phyloP scores from a whole-genome alignment of 2,329 filamentous ascomycete species.

The Ascochyta lentis region DNA sequence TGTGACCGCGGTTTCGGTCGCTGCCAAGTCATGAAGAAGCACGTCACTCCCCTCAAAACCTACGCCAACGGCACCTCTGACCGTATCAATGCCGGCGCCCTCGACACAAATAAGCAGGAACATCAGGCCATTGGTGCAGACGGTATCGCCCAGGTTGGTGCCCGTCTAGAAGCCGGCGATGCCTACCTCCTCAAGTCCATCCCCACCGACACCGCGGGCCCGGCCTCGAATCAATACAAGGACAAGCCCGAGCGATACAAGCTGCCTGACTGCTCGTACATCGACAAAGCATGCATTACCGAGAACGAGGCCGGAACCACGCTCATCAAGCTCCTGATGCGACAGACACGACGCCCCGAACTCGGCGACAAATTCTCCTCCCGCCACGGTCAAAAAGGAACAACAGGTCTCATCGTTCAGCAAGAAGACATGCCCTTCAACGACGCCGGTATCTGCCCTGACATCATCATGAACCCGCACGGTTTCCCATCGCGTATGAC shows the following conservation, averaged over 20 bases:
- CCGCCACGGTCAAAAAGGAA: conserved; percentile 96
- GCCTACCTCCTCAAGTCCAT: conserved; percentile 90
- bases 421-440: conserved; percentile 98
- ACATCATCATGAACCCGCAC: conserved; percentile 99
- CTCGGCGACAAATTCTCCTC: conserved; percentile 99
- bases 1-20: conserved; percentile 94
- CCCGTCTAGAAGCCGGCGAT: conserved; percentile 77
- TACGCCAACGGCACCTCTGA: conserved; percentile 81
- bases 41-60: conserved; percentile 82
- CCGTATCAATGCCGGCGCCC: conserved; percentile 54
- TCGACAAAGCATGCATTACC: conserved; percentile 96
- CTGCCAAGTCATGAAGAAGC: conserved; percentile 98
- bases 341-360: conserved; percentile 94
- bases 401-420: conserved; percentile 94
- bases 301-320: conserved; percentile 83
- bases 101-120: conserved; percentile 58
- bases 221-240: conserved; percentile 68
- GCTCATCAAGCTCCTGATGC: conserved; percentile 90
- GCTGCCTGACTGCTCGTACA: conserved; percentile 82
- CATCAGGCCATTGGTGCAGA: conserved; percentile 81
- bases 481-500: conserved; percentile 99
- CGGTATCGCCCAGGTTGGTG: conserved; percentile 86
- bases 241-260: conserved; percentile 79
- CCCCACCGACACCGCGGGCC: conserved; percentile 77
- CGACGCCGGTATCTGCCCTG: conserved; percentile 87